Conservation (phyloP, 495 filamentous ascomycete genomes). For the Daldinia bambusicola region DNA sequence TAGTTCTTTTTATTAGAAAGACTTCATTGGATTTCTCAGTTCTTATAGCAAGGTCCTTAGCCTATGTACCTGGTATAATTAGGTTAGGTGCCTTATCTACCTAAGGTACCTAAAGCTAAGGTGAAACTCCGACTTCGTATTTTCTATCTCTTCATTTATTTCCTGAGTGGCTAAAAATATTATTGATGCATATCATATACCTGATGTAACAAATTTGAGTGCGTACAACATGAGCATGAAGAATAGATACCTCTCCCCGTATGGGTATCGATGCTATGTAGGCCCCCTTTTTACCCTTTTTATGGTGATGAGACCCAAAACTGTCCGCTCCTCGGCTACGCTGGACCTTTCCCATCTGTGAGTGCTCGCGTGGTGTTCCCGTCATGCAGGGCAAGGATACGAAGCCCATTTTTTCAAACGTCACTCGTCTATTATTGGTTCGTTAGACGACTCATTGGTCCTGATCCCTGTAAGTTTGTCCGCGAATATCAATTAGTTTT, state of each 20-base stretch:
- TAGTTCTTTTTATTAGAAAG: background rate
- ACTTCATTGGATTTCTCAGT: background rate
- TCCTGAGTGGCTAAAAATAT: background rate
- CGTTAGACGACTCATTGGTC: conserved; percentile 35
- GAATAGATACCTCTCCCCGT: background rate
- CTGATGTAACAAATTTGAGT: background rate
- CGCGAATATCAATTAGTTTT: conserved; percentile 44
- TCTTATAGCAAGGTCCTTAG: conserved; percentile 24
- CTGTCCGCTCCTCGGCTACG: conserved; percentile 35
- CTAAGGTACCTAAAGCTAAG: too few species aligned
- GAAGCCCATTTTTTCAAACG: conserved; percentile 37
- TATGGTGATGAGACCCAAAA: conserved; percentile 30
- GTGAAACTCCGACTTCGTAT: background rate
- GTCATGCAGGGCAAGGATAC: conserved; percentile 35
- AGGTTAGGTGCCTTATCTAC: too few species aligned
- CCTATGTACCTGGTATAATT: background rate
- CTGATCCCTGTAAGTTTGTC: conserved; percentile 39
- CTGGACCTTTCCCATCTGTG: conserved; percentile 18
- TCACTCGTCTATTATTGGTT: conserved; percentile 42
- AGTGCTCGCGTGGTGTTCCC: conserved; percentile 40
- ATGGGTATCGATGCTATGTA: background rate
- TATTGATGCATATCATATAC: background rate
- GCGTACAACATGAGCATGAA: conserved; percentile 24
- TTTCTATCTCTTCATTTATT: background rate
- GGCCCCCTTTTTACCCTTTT: conserved; percentile 22